These are phyloP conservation scores for Amanita fuliginea DNA, from an alignment of 768 basidiomycete genomes.

Conservation along the genomic window DNA sequence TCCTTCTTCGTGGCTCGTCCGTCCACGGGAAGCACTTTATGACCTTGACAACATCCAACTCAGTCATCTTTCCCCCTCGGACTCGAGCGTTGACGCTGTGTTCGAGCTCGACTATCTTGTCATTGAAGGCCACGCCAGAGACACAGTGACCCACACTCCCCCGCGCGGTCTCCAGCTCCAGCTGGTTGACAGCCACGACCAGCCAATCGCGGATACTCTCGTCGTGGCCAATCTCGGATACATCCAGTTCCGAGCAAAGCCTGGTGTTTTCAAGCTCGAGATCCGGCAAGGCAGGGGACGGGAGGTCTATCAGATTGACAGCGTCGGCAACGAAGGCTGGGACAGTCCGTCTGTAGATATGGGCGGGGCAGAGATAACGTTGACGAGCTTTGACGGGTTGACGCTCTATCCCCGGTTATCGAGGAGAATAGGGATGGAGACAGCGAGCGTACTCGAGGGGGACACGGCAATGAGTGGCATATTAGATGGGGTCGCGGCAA, in stretches of 20 bases:
- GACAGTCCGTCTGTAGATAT: slow-evolving; percentile 59
- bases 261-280: slow-evolving; percentile 76
- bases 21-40: slow-evolving; percentile 78
- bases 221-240: slow-evolving; percentile 95
- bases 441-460: slow-evolving; percentile 61
- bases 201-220: slow-evolving; percentile 72
- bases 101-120: slow-evolving; percentile 89
- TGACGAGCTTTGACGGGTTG: slow-evolving; percentile 85
- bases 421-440: slow-evolving; percentile 68
- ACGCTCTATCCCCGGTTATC: slow-evolving; percentile 77
- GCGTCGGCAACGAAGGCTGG: slow-evolving; percentile 86
- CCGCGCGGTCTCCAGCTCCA: slow-evolving; percentile 91
- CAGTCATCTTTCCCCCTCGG: slow-evolving; percentile 44
- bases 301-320: slow-evolving; percentile 74
- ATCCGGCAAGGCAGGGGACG: slow-evolving; percentile 76
- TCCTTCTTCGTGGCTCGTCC: slow-evolving; percentile 86
- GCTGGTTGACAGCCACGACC: slow-evolving; percentile 37
- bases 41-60: slow-evolving; percentile 96
- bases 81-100: slow-evolving; percentile 60
- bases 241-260: slow-evolving; percentile 88
- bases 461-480: slow-evolving; percentile 25
- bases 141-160: slow-evolving; percentile 47
- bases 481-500: slow-evolving; percentile 36
- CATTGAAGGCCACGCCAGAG: slow-evolving; percentile 90
- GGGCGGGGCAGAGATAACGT: slow-evolving; percentile 62